Evolutionary conservation across 2,329 filamentous ascomycete genomes (phyloP), one percentile per base, ranked within the genome.

Genomic region (Pseudogymnoascus sp.): DNA sequence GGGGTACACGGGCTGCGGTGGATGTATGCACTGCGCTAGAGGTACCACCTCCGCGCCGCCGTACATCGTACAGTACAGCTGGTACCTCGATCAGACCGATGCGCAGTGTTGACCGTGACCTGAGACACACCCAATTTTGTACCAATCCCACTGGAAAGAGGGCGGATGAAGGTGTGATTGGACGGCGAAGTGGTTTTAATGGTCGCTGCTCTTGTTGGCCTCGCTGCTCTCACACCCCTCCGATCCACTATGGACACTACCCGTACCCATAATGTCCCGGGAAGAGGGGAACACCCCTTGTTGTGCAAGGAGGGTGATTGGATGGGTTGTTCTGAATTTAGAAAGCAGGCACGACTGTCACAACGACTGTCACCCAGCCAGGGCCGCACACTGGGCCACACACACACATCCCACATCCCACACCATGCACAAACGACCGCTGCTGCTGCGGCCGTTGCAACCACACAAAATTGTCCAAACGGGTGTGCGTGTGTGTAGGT

Each of bases 1-100:
- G 47, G 47, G 25, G 47, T 54, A 54, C 47, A 54, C 47, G 47
- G 47, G 47, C 47, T 54, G 47, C n/a, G 32, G 47, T 54, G 47
- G 47, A 54, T 18, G 47, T 32, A 54, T 20, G 47, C 28, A 54
- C 47, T 54, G 47, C 28, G 47, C 47, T 54, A 32, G 25, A 54
- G 47, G 28, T 54, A 54, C 47, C 47, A 54, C 28, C n/a, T 2
- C 22, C 22, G 16, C 22, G 22, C 22, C 22, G 16, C 22, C 43
- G 25, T 50, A 50, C 43, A 50, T 30, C 43, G 43, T 12, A 50
- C 25, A 2, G 30, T 7, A 32, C 30, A 32, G n/a, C 6, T 32
- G 47, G 47, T 54, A 54, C 43, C 28, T 54, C 25, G 14, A 18
- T 54, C 25, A 32, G 43, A 30, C 43, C 25, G 43, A 16, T 32